Percentiles rank a stretch among this genome's conserved stretches.
These are phyloP conservation scores for Cupressus sempervirens DNA, from an alignment of 75 land plant species.

Conservation along the genomic window DNA sequence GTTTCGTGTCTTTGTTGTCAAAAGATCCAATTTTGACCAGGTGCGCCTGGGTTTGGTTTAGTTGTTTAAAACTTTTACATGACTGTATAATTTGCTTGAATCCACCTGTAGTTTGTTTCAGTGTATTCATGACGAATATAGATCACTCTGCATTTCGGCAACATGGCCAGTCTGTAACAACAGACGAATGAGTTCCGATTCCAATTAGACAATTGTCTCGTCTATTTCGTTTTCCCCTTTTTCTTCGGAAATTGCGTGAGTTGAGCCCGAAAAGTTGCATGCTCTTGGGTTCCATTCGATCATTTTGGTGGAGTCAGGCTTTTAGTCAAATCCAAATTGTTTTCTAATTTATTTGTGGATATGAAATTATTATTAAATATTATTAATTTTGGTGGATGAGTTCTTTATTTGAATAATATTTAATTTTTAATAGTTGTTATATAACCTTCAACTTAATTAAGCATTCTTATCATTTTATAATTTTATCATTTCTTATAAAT, in stretches of 20 bases:
- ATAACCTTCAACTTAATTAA: too few relatives aligned
- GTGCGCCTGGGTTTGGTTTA: constrained; percentile 6
- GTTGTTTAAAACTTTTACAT: constrained; percentile 1
- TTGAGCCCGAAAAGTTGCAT: not conserved
- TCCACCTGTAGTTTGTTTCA: not conserved
- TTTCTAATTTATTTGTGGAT: too few relatives aligned
- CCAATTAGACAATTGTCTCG: not conserved
- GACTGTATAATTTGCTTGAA: not conserved
- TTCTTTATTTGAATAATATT: too few relatives aligned
- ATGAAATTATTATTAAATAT: too few relatives aligned
- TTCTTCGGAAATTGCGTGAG: not conserved
- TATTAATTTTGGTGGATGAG: too few relatives aligned
- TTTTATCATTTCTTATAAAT: too few relatives aligned
- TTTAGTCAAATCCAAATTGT: too few relatives aligned
- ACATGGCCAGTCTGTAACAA: not conserved
- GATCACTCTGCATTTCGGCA: not conserved
- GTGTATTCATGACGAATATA: not conserved
- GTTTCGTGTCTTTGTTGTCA: not conserved
- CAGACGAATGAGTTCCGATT: not conserved
- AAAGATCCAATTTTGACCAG: not conserved
- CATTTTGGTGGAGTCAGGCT: too few relatives aligned
- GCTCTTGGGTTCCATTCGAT: too few relatives aligned
- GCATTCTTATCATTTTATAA: too few relatives aligned
- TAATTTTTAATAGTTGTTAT: too few relatives aligned
- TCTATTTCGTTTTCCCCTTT: not conserved